A percentile compares a stretch with the other conserved stretches of the same genome.
phyloP scores from a whole-genome alignment of 2,329 filamentous ascomycete genomes.

The Alternaria postmessia region DNA sequence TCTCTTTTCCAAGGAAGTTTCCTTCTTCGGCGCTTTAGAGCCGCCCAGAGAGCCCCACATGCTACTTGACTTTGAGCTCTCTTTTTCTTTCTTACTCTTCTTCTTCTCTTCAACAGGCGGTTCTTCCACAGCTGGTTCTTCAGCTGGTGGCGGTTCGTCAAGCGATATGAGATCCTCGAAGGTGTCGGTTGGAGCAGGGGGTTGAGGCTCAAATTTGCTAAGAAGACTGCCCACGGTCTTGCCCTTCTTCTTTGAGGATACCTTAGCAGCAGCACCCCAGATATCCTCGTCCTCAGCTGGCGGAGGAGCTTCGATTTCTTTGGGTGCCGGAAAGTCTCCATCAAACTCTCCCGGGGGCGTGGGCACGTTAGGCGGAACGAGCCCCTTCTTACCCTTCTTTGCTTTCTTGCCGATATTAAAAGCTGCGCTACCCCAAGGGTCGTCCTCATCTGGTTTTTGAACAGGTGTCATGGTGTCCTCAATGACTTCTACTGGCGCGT shows the following conservation, averaged over 20 bases:
- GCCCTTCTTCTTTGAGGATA: constrained; percentile 47
- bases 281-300: constrained; percentile 46
- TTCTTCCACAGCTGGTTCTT: constrained; percentile 20
- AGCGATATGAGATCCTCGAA: constrained; percentile 46
- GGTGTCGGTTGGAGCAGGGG: constrained; percentile 39
- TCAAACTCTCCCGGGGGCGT: constrained; percentile 57
- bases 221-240: constrained; percentile 38
- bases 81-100: constrained; percentile 39
- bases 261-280: constrained; percentile 33
- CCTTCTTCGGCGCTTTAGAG: constrained; percentile 37
- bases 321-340: constrained; percentile 56
- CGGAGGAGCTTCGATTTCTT: constrained; percentile 59
- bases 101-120: constrained; percentile 33
- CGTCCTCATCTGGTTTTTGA: constrained; percentile 55
- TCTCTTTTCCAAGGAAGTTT: constrained; percentile 50
- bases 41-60: constrained; percentile 33
- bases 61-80: constrained; percentile 30
- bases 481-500: constrained; percentile 50
- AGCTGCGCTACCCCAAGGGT: constrained; percentile 47
- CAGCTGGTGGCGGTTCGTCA: constrained; percentile 36
- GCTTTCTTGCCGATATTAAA: constrained; percentile 60
- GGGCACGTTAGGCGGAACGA: constrained; percentile 59
- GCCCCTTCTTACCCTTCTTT: constrained; percentile 64
- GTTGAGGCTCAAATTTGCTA: constrained; percentile 39
- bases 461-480: constrained; percentile 53